Base-by-base conservation (phyloP, 331 rosid species). In the Malus hybrid region DNA sequence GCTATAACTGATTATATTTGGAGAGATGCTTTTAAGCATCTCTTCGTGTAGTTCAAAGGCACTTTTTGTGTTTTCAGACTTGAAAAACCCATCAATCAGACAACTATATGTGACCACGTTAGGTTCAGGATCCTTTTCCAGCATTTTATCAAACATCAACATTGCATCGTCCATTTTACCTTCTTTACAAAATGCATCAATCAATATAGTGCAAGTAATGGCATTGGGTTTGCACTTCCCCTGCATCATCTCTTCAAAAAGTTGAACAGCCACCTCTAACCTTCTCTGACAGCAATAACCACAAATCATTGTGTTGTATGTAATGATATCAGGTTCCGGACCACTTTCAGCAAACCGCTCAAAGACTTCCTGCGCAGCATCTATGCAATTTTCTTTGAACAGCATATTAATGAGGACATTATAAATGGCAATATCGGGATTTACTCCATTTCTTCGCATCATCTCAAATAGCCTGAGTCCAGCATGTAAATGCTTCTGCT, bases 1-100 rank as follows among this genome's bases (percentile, higher is more conserved):
- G 71, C 82, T 78, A 42, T 77, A 82, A 69, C 85, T 82, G 28
- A 82, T 48, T 53, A 78, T 68, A 76, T 78, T 82, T 6, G 85
- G 85, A 69, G 85, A 69, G 66, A 63, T 11, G 13, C 74, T 68
- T 56, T 68, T 63, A 56, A 82, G 76, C 76, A 78, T 78, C 65
- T 77, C 75, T 34, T 82, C 80, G 10, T 70, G 83, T 70, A 78
- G 80, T 48, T 63, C 80, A 64, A 78, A 56, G 42, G 86, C 82
- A 53, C 34, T 30, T 30, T 63, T 50, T 42, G 36, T 55, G 12
- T 58, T 66, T 72, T 72, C 61, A 5, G 84, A 81, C 67, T 81
- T 81, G 29, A 77, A 81, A 56, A 60, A 81, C 16, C 84, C 84
- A 36, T 81, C 84, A 63, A 81, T 81, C 67, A 81, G 52, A 58